These are phyloP conservation scores for Alternaria ventricosa DNA, from an alignment of 2,329 filamentous ascomycete genomes.

Conservation along the genomic window DNA sequence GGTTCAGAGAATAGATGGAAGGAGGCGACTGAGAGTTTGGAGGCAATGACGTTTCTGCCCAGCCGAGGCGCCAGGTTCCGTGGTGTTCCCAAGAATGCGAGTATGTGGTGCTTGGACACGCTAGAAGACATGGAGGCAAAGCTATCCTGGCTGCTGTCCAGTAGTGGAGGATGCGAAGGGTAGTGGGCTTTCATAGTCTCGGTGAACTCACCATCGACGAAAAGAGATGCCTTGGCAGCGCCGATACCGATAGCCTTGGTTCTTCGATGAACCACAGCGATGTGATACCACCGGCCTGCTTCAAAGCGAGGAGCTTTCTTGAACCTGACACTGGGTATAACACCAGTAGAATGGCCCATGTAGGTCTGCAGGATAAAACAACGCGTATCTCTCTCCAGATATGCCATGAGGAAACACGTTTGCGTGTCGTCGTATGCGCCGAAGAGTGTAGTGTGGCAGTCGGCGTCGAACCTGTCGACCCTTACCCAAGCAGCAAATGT, in stretches of 20 bases:
- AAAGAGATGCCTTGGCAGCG: constrained; percentile 83
- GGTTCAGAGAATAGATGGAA: constrained; percentile 88
- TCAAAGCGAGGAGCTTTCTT: constrained; percentile 83
- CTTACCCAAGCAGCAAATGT: constrained; percentile 89
- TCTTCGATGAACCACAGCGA: constrained; percentile 84
- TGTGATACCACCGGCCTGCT: constrained; percentile 86
- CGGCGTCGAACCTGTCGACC: constrained; percentile 83
- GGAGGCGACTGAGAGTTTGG: constrained; percentile 87
- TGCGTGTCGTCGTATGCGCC: constrained; percentile 92
- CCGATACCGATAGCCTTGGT: constrained; percentile 70
- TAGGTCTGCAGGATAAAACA: constrained; percentile 98
- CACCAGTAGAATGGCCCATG: constrained; percentile 70
- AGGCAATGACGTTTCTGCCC: constrained; percentile 74
- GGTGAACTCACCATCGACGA: constrained; percentile 90
- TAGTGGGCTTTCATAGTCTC: constrained; percentile 92
- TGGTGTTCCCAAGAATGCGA: constrained; percentile 93
- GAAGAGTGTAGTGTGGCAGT: constrained; percentile 91
- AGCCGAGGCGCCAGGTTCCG: constrained; percentile 80
- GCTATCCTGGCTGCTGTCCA: constrained; percentile 68
- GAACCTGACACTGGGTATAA: constrained; percentile 88
- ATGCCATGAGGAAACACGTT: constrained; percentile 91
- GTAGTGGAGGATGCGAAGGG: constrained; percentile 73
- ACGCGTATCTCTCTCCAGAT: constrained; percentile 89
- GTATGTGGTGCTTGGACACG: constrained; percentile 71
- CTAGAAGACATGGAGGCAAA: constrained; percentile 70